Conservation (phyloP, 495 filamentous ascomycete genomes). For the Clavariopsis aquatica region DNA sequence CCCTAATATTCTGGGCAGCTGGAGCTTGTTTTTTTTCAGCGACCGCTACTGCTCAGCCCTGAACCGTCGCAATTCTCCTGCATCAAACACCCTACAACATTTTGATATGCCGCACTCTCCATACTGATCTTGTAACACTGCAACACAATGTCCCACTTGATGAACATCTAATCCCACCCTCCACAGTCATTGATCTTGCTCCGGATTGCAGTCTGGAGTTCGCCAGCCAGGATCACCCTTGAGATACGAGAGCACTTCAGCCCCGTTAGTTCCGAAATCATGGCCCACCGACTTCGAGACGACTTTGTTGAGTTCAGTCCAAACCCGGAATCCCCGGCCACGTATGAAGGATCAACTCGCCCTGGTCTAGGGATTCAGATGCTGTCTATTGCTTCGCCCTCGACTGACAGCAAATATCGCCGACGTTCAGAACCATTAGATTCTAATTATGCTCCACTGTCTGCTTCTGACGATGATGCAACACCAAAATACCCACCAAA, state of each 20-base stretch:
- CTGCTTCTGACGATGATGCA: neutral
- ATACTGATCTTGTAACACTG: neutral
- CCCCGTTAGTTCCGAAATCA: neutral
- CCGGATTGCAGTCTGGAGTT: neutral
- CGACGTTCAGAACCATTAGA: neutral
- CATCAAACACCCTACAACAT: neutral
- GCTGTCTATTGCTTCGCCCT: conserved; percentile 5
- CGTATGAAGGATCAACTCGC: neutral
- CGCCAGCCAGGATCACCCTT: neutral
- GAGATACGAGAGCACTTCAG: neutral
- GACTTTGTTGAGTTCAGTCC: neutral
- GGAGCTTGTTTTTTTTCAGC: neutral
- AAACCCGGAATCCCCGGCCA: neutral
- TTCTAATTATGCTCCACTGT: neutral
- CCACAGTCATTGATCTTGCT: neutral
- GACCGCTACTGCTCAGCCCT: neutral
- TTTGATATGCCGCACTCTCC: neutral
- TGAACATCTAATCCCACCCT: neutral
- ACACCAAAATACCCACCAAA: neutral
- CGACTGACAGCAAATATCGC: conserved; percentile 11
- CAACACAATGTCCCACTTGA: neutral
- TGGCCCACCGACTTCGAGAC: neutral
- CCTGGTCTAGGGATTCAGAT: conserved; percentile 18
- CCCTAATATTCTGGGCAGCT: neutral
- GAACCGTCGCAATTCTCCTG: neutral